Evolutionary conservation across 495 filamentous ascomycete genomes (phyloP), one percentile per base, ranked within the genome.

Genomic region (Penicillium angulare): DNA sequence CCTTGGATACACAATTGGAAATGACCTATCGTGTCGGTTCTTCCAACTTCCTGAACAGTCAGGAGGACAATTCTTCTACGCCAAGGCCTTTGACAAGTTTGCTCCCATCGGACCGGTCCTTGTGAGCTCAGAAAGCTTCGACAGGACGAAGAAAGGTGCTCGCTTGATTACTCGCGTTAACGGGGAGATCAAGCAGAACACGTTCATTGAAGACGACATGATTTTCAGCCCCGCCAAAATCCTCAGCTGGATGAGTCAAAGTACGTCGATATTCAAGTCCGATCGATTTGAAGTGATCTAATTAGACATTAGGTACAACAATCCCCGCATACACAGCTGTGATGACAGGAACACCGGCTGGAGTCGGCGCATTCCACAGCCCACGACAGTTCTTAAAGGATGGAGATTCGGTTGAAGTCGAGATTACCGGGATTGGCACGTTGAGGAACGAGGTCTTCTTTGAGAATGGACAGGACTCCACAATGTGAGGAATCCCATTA

Each of bases 271-370:
- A 7, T 2, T 2, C 27, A 31, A 2, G 2, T 31, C 2, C 13
- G 27, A 9, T 6, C 27, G 2, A 9, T 31, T 6, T 6, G 8
- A 31, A 31, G 8, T 12, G 2, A 31, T 31, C 5, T 31, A 2
- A 31, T 2, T 6, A n/a, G n/a, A 31, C 13, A 2, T 7, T 26
- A 55, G 87, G 86, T 29, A 87, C 85, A 17, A 89, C 86, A 4
- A 60, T 89, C 29, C 58, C 85, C 27, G 83, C 84, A 2, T 85
- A 86, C 15, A 51, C 40, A 1, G 48, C 38, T n/a, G 40, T 51
- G 3, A 51, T 51, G 48, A 51, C 48, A 0, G 48, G 48, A 0
- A 51, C 40, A 10, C 48, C 48, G 4, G 48, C 48, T 9, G 48
- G 48, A 17, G 48, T 51, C 2, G 48, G 48, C 1, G 22, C 44